phyloP scores from a whole-genome alignment of 495 filamentous ascomycete genomes.

The Penicillium silybi region DNA sequence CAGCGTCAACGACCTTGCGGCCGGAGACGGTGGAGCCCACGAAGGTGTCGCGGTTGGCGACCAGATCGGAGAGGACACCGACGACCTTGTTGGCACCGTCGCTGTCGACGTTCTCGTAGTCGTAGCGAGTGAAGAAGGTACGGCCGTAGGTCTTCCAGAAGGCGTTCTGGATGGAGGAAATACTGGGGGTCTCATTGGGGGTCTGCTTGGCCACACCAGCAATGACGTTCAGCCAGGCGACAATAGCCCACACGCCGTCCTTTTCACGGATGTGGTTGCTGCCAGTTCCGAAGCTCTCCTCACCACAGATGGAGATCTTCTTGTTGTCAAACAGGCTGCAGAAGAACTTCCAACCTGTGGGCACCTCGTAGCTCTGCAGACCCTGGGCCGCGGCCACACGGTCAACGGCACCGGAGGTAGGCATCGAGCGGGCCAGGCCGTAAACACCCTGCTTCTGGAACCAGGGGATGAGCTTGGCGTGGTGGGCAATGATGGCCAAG shows the following conservation, averaged over 20 bases:
- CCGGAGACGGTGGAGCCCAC: constrained; percentile 76
- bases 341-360: constrained; percentile 99
- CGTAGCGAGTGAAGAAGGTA: constrained; percentile 98
- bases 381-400: constrained; percentile 92
- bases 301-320: constrained; percentile 97
- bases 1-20: constrained; percentile 81
- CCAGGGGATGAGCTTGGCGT: constrained; percentile 89
- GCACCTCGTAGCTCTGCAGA: constrained; percentile 90
- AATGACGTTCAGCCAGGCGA: constrained; percentile 98
- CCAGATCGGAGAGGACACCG: constrained; percentile 62
- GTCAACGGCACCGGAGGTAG: constrained; percentile 91
- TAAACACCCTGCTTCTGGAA: constrained; percentile 96
- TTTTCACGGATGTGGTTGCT: constrained; percentile 99
- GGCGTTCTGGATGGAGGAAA: constrained; percentile 89
- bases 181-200: constrained; percentile 71
- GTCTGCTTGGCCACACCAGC: constrained; percentile 85
- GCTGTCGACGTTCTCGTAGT: constrained; percentile 91
- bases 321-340: constrained; percentile 95
- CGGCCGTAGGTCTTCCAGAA: constrained; percentile 97
- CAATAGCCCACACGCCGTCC: constrained; percentile 94
- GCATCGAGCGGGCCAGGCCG: constrained; percentile 94
- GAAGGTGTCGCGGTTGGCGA: constrained; percentile 70
- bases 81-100: constrained; percentile 88
- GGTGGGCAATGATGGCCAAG: constrained; percentile 95
- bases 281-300: constrained; percentile 98